Conservation (phyloP, 176 grass and related monocot genomes). For the Aegilops speltoides region DNA sequence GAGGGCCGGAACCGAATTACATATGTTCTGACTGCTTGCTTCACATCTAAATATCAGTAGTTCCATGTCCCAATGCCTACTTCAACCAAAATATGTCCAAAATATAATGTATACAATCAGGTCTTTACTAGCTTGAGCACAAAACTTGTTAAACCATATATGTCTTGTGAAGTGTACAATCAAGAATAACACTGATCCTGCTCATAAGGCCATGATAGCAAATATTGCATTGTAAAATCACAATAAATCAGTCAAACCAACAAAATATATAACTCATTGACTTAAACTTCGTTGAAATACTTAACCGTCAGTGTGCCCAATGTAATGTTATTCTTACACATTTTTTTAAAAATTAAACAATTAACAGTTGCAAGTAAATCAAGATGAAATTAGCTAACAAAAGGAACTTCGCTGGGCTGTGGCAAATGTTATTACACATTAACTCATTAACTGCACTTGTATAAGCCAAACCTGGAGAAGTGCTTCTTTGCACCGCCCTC, state of each 20-base stretch:
- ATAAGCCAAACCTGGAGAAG: conserved; percentile 69
- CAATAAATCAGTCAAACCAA: background rate
- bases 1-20: background rate
- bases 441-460: conserved; percentile 30
- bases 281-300: conserved; percentile 25
- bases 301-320: background rate
- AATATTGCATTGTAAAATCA: background rate
- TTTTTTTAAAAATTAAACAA: background rate
- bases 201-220: background rate
- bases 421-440: conserved; percentile 2
- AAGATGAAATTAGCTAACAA: conserved; percentile 14
- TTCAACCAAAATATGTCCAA: conserved; percentile 16
- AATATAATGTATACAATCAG: conserved; percentile 9
- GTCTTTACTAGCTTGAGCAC: background rate
- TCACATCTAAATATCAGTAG: background rate
- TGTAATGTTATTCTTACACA: background rate
- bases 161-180: background rate
- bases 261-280: background rate
- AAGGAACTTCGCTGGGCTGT: background rate
- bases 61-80: background rate
- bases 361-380: background rate
- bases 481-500: conserved; percentile 82
- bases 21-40: background rate
- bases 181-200: background rate
- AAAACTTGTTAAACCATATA: background rate